phyloP scores from a whole-genome alignment of 257 asterid genomes.

The Solanum tarapatanum region DNA sequence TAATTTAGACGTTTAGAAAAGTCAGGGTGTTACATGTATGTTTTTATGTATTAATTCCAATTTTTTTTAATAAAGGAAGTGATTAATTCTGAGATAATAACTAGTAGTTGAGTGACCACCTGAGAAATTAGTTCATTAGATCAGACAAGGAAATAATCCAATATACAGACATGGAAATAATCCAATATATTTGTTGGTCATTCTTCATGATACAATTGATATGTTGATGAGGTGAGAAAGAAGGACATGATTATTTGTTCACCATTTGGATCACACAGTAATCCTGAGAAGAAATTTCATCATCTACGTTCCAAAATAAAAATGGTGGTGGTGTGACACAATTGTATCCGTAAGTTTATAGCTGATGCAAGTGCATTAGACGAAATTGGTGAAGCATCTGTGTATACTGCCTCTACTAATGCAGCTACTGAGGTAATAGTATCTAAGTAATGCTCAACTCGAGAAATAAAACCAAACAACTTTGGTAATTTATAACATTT shows the following conservation, averaged over 20 bases:
- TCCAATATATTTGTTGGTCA: background rate
- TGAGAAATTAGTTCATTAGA: background rate
- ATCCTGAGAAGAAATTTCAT: slow-evolving; percentile 21
- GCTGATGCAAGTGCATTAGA: background rate
- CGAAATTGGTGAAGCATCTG: background rate
- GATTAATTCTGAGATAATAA: background rate
- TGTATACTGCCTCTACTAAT: background rate
- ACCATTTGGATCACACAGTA: slow-evolving; percentile 24
- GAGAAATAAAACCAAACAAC: background rate
- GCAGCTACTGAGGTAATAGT: background rate
- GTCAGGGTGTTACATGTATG: background rate
- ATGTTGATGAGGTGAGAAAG: slow-evolving; percentile 42
- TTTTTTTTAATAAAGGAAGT: background rate
- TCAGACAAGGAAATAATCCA: background rate
- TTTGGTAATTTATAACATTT: background rate
- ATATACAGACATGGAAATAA: background rate
- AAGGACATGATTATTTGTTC: slow-evolving; percentile 26
- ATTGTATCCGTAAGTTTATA: slow-evolving; percentile 17
- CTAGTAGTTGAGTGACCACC: background rate
- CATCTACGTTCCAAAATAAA: slow-evolving; percentile 34
- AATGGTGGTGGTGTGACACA: slow-evolving; percentile 49
- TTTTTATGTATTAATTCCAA: background rate
- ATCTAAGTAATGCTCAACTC: background rate
- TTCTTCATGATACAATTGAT: background rate
- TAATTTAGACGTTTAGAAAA: too few relatives aligned